A percentile compares a stretch with the other conserved stretches of the same genome.
Evolutionary conservation across 495 filamentous ascomycete species (phyloP).

Genomic region (Xylaria castorea): DNA sequence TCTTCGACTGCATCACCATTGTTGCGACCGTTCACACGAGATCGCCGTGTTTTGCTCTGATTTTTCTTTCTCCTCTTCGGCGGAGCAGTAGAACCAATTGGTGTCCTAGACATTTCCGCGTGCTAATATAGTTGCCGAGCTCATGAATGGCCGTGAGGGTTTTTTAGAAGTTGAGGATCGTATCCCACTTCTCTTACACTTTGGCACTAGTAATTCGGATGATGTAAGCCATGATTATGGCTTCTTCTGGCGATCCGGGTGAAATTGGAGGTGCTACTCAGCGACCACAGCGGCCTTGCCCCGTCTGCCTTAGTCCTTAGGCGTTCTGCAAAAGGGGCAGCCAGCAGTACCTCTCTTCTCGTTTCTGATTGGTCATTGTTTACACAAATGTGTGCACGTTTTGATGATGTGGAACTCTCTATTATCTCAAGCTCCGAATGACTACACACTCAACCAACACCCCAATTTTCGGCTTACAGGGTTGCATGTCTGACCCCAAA

Average conservation of each 20-base stretch:
- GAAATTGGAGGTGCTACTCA: not conserved
- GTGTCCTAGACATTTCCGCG: not conserved
- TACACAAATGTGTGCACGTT: conserved; percentile 1
- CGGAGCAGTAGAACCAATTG: not conserved
- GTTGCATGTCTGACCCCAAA: not conserved
- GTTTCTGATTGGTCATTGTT: not conserved
- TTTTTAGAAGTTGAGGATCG: not conserved
- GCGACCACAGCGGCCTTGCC: not conserved
- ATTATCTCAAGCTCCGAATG: not conserved
- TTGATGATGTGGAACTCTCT: not conserved
- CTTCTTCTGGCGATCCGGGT: not conserved
- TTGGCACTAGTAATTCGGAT: not conserved
- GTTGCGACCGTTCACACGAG: not conserved
- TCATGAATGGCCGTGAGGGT: not conserved
- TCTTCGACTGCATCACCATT: not conserved
- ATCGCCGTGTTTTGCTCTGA: not conserved
- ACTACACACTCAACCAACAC: not conserved
- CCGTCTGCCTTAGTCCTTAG: not conserved
- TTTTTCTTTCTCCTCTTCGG: conserved; percentile 1
- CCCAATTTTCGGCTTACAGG: not conserved
- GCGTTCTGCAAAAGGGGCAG: not conserved
- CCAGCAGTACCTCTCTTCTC: not conserved
- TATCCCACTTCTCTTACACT: not conserved
- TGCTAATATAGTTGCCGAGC: not conserved
- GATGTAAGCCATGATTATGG: not conserved